Evolutionary conservation across 2,329 filamentous ascomycete species (phyloP).

Genomic region (Sclerotinia subarctica): DNA sequence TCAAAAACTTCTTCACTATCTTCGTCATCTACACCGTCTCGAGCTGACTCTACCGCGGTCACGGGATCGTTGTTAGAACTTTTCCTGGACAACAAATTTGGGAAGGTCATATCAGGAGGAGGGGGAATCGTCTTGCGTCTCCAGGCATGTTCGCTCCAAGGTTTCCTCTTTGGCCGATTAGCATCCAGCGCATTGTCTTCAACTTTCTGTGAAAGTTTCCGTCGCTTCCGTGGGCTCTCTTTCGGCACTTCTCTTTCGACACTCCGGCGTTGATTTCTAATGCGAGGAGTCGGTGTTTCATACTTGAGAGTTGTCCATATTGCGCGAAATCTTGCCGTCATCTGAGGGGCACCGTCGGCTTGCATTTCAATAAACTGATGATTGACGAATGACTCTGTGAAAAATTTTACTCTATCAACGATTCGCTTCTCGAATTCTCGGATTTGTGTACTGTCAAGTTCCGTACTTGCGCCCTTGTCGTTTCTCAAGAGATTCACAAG

Average conservation of each 20-base stretch:
- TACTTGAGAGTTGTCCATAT: constrained; percentile 16
- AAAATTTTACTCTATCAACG: constrained; percentile 16
- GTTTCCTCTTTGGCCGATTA: not conserved
- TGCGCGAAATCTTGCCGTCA: constrained; percentile 17
- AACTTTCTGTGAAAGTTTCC: not conserved
- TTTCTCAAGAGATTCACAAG: constrained; percentile 12
- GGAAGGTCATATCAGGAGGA: constrained; percentile 10
- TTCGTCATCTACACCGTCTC: not conserved
- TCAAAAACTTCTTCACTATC: not conserved
- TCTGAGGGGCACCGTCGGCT: constrained; percentile 11
- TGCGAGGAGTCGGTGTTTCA: constrained; percentile 2
- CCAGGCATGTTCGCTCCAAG: constrained; percentile 7
- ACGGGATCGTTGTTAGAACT: constrained; percentile 10
- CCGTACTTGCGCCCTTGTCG: not conserved
- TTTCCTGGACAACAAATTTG: constrained; percentile 14
- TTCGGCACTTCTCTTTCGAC: not conserved
- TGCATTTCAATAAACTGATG: constrained; percentile 17
- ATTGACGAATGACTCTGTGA: constrained; percentile 17
- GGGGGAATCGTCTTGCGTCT: constrained; percentile 11
- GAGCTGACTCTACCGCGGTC: not conserved
- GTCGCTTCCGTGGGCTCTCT: constrained; percentile 12
- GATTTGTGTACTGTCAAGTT: constrained; percentile 1
- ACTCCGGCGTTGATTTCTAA: not conserved
- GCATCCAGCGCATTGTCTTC: constrained; percentile 4
- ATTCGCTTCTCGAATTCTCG: constrained; percentile 14